Evolutionary conservation across 192 early-diverging fungal species (phyloP), one percentile per base, ranked within the genome.

Genomic region (Spinellus fusiger): DNA sequence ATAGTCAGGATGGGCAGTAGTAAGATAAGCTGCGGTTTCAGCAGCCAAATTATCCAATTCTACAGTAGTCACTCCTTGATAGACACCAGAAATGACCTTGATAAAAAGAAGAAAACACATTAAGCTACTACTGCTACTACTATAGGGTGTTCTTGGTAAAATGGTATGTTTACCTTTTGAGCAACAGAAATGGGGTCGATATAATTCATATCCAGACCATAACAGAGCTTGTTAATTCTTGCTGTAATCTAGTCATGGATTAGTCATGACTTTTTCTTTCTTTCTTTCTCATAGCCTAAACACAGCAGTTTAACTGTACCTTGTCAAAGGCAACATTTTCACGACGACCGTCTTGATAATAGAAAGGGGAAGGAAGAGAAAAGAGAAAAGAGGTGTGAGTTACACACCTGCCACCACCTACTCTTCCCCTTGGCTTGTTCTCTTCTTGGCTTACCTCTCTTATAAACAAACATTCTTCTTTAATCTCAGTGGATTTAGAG

Each of bases 291-390:
- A n/a, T n/a, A n/a, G n/a, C n/a, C n/a, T n/a, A 44, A 4, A 33
- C 28, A 10, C 34, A 54, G 18, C 22, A 50, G 23, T 16, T 49
- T 34, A 26, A 32, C 54, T 27, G 76, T 65, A 90, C 88, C 74
- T 98, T 98, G 84, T 98, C 94, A 66, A 98, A 98, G 68, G 92
- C 91, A 46, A 98, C 96, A 66, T 84, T 81, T 70, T 98, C 96
- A 65, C 84, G 85, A 65, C 90, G 80, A 50, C 94, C 93, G 75
- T 91, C 90, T 88, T 31, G 22, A 38, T n/a, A 31, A 49, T 23
- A 50, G 5, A 22, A 40, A 52, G 4, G 34, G 20, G 38, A 51
- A 29, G 18, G 7, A 38, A 10, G 37, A 31, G 29, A 25, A 26
- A 13, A 22, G n/a, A 37, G 3, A 6, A 23, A 56, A 25, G 34